phyloP scores from a whole-genome alignment of 2,329 filamentous ascomycete species.

The Diplodia mutila region DNA sequence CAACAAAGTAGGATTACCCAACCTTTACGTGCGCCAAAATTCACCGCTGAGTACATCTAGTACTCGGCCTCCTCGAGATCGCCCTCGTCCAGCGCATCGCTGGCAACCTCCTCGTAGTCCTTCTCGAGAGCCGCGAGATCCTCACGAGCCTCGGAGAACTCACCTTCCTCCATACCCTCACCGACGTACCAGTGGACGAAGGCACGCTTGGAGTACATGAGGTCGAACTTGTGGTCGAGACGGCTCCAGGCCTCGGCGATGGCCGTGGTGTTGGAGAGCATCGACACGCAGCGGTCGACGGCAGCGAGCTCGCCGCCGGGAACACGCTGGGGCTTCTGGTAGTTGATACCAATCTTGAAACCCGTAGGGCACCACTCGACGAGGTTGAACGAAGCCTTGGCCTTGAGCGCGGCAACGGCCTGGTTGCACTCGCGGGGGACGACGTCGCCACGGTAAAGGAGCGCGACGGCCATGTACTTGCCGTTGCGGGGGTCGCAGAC shows the following conservation, averaged over 20 bases:
- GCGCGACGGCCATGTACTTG: conserved; percentile 99
- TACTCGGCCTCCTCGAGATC: conserved; percentile 89
- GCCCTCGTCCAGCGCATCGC: conserved; percentile 87
- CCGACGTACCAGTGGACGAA: conserved; percentile 99
- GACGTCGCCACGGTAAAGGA: conserved; percentile 98
- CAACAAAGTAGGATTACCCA: conserved; percentile 22
- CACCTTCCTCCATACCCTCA: conserved; percentile 99
- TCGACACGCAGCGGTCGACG: conserved; percentile 98
- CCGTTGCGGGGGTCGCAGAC: conserved; percentile 98
- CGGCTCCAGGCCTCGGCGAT: conserved; percentile 98
- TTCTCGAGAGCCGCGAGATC: conserved; percentile 97
- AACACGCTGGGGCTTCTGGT: conserved; percentile 94
- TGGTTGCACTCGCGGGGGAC: conserved; percentile 93
- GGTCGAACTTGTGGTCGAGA: conserved; percentile 96
- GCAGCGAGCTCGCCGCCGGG: conserved; percentile 97
- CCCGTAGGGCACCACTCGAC: conserved; percentile 99
- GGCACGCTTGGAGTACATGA: conserved; percentile 99
- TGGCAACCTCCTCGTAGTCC: conserved; percentile 98
- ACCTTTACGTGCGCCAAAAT: conserved; percentile 19
- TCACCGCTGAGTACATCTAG: conserved; percentile 55
- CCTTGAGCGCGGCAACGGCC: conserved; percentile 95
- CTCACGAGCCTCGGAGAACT: conserved; percentile 99
- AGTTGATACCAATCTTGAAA: conserved; percentile 99
- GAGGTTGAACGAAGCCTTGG: conserved; percentile 98
- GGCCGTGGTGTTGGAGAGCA: conserved; percentile 98